Evolutionary conservation across 176 grass and related monocot genomes (phyloP), one percentile per base, ranked within the genome.

Genomic region (Puccinellia tenuiflora): DNA sequence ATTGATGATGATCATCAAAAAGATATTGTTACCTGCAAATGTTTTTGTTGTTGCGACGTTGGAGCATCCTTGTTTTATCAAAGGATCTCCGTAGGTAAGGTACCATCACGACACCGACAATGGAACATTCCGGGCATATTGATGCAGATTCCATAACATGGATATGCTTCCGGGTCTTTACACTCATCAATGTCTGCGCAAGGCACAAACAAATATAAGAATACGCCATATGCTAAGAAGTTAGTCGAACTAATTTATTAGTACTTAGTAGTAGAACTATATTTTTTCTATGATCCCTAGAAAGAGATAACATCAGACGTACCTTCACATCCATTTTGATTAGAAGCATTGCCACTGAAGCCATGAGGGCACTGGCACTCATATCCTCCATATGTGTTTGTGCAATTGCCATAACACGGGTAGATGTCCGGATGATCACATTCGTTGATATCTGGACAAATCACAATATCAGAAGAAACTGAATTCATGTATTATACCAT

Each of bases 301-400:
- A 12, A 59, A 25, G 21, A 5, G 65, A 68, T 68, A 40, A 6
- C 18, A 40, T 40, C 0, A 40, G 6, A 14, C 8, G 1, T 54
- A 40, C 62, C 71, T 73, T 77, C 51, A 61, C 88, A 84, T 86
- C 78, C 73, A 72, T 70, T 45, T 55, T 61, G 60, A 31, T 51
- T 13, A 33, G 34, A 61, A 48, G 62, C 83, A 47, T 68, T n/a
- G 59, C 48, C 78, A 1, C 24, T 15, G 48, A 75, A 88, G 3
- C 83, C 83, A 18, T 37, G 1, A 25, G 10, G 1, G 37, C 83
- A 90, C 6, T 33, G 0, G 30, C 78, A 90, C 1, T 29, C 0
- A 53, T 82, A 86, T 25, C 78, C 55, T 61, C 83, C 83, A 14
- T 1, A 9, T 0, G 0, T 40, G 63, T 90, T 78, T 22, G 0